Percentiles rank a stretch among this genome's conserved stretches.
Conservation (phyloP, 179 eudicot genomes). For the Vitellaria paradoxa region DNA sequence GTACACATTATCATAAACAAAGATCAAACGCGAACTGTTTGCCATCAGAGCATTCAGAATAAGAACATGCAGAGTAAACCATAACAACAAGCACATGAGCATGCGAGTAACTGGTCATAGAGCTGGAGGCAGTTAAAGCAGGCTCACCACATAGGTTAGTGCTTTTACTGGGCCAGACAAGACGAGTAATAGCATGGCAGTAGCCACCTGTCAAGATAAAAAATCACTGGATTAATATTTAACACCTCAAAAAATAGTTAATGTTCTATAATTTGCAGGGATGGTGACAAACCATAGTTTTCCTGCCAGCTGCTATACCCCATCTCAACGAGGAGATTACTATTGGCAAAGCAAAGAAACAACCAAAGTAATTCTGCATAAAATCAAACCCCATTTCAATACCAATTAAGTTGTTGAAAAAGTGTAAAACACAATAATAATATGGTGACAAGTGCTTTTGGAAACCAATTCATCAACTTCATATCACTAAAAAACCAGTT, state of each 20-base stretch:
- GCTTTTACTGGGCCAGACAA: slow-evolving; percentile 96
- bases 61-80: neutral
- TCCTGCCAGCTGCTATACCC: slow-evolving; percentile 44
- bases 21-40: neutral
- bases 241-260: neutral
- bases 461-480: neutral
- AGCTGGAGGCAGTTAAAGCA: slow-evolving; percentile 5
- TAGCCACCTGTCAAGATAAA: slow-evolving; percentile 65
- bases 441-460: neutral
- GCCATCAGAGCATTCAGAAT: neutral
- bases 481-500: neutral
- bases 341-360: slow-evolving; percentile 29
- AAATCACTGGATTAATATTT: neutral
- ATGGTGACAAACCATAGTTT: slow-evolving; percentile 52
- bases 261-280: slow-evolving; percentile 1
- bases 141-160: slow-evolving; percentile 69
- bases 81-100: neutral
- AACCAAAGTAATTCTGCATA: slow-evolving; percentile 27
- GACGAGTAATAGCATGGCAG: slow-evolving; percentile 68
- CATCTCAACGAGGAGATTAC: slow-evolving; percentile 36
- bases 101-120: neutral
- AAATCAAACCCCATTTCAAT: neutral
- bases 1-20: neutral
- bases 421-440: neutral
- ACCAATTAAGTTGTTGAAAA: neutral